Evolutionary conservation across 1,139 yeast genomes (phyloP), one percentile per base, ranked within the genome.

Genomic region (Zygotorulaspora mrakii): DNA sequence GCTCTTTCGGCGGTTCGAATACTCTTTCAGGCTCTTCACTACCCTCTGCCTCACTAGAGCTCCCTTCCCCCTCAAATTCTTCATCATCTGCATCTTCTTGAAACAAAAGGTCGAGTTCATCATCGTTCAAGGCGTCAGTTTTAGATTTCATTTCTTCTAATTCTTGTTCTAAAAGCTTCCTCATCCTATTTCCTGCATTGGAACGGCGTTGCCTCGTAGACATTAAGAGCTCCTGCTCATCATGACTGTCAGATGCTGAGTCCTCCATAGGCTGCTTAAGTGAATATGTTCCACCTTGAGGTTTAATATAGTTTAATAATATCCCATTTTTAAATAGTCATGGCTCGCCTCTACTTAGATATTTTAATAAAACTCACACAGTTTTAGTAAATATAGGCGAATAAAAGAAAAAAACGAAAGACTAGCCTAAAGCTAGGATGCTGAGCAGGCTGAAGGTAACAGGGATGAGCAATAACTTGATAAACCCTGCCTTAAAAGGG

Each of bases 181-280:
- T 77, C 56, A 91, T 69, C 43, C 94, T 71, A 38, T 87, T 82
- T 8, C 99, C 99, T 1, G 98, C 98, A 65, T 91, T 91, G 35
- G 87, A 65, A 39, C 99, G 77, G 49, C 88, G 73, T 43, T 79
- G 67, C 47, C 96, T 74, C 4, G 94, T 81, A 10, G 85, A 78
- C 52, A 83, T 80, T 48, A 57, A 41, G 22, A 43, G 47, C 33
- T 50, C 55, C 5, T 50, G 54, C 3, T 39, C 45, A 12, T 45
- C 52, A 24, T 39, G 35, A 17, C 27, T 29, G 16, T 43, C 43
- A 13, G 39, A 24, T 17, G 33, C 42, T 10, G 37, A 35, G 2
- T 32, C 42, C 33, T 39, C 38, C 46, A 43, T 42, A 3, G 7
- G 23, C 7, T 7, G 10, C 23, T 20, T n/a, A n/a, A 10, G 9